Evolutionary conservation across 2,329 filamentous ascomycete species (phyloP).

Genomic region (Venturia asperata): DNA sequence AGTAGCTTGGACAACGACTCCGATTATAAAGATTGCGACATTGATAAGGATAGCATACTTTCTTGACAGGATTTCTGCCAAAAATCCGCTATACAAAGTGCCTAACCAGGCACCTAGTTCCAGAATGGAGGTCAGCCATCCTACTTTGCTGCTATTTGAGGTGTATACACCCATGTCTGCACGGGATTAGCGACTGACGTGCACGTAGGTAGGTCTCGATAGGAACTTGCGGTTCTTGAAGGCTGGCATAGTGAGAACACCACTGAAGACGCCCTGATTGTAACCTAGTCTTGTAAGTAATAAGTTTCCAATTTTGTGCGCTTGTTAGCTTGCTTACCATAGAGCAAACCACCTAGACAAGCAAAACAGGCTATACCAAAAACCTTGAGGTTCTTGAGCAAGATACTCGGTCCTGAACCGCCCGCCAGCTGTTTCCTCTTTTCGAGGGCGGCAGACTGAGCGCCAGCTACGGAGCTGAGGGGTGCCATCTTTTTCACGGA

Average conservation of each 20-base stretch:
- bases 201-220: not conserved
- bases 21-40: constrained; percentile 59
- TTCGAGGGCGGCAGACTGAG: constrained; percentile 30
- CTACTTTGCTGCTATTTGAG: constrained; percentile 35
- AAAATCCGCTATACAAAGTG: constrained; percentile 59
- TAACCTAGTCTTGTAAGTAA: constrained; percentile 38
- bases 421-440: constrained; percentile 36
- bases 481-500: constrained; percentile 16
- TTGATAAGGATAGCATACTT: constrained; percentile 64
- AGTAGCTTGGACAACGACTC: constrained; percentile 61
- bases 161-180: constrained; percentile 38
- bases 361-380: constrained; percentile 50
- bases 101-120: constrained; percentile 75
- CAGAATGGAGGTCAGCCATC: constrained; percentile 54
- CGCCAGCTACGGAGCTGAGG: constrained; percentile 24
- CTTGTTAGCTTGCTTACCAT: constrained; percentile 33
- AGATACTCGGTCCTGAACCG: constrained; percentile 40
- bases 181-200: not conserved
- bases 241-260: constrained; percentile 49
- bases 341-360: constrained; percentile 47
- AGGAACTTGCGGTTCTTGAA: constrained; percentile 36
- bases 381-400: constrained; percentile 48
- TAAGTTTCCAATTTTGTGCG: too few species aligned
- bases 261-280: constrained; percentile 70
- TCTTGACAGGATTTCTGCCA: constrained; percentile 62